phyloP scores from a whole-genome alignment of 495 filamentous ascomycete species.

The Xylaria cubensis region DNA sequence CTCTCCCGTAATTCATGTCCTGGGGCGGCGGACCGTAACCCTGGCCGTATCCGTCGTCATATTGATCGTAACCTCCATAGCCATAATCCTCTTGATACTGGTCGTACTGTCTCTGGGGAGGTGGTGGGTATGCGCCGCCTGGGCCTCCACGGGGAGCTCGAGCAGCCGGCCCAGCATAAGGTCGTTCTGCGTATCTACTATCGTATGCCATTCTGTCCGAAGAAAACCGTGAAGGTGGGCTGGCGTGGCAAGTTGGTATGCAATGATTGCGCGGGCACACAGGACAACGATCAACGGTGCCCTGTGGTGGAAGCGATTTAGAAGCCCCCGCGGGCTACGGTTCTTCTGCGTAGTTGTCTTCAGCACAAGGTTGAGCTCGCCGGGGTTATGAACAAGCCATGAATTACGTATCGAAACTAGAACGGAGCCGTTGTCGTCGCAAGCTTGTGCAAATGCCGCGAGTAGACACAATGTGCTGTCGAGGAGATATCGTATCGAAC shows the following conservation, averaged over 20 bases:
- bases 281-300: constrained; percentile 20
- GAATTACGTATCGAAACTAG: neutral
- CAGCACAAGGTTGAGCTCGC: neutral
- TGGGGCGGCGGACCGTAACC: constrained; percentile 47
- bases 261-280: constrained; percentile 10
- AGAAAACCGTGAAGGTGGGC: neutral
- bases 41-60: constrained; percentile 56
- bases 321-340: neutral
- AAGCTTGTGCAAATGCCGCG: neutral
- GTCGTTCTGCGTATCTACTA: constrained; percentile 55
- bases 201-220: constrained; percentile 52
- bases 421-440: neutral
- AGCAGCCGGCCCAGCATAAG: constrained; percentile 56
- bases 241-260: neutral
- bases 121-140: constrained; percentile 46
- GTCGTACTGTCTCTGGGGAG: constrained; percentile 58
- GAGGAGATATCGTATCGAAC: neutral
- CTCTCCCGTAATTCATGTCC: constrained; percentile 56
- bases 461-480: neutral
- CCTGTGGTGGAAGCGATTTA: neutral
- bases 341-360: neutral
- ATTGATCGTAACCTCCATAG: constrained; percentile 56
- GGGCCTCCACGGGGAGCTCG: constrained; percentile 40
- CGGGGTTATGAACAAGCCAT: constrained; percentile 19
- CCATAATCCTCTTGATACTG: constrained; percentile 59